phyloP scores from a whole-genome alignment of 108 stramenopile species.

The Cylindrotheca fusiformis region DNA sequence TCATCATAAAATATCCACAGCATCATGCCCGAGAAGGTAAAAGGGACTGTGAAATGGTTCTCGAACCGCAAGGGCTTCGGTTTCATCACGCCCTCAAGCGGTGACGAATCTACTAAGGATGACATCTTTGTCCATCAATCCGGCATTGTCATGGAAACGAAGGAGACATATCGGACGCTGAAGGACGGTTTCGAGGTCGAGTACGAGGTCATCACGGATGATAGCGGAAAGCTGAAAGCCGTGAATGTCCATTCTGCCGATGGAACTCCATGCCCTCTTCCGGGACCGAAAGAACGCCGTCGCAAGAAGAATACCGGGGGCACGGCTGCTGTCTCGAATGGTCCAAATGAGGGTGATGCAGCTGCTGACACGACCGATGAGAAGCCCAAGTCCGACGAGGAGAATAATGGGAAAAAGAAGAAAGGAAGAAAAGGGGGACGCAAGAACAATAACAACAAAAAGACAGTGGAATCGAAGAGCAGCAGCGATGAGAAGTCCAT shows the following conservation, averaged over 20 bases:
- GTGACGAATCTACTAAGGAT: conserved; percentile 43
- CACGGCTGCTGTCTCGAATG: background rate
- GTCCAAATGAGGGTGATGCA: background rate
- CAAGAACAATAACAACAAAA: conserved; percentile 32
- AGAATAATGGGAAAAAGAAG: conserved; percentile 6
- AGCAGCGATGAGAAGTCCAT: background rate
- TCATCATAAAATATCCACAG: no score
- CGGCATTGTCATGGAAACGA: conserved; percentile 51
- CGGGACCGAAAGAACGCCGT: conserved; percentile 3
- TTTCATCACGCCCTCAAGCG: conserved; percentile 67
- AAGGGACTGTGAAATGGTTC: conserved; percentile 85
- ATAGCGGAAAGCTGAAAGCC: conserved; percentile 72
- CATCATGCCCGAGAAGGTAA: conserved; percentile 42
- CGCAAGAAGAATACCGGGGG: background rate
- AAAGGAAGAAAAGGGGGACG: conserved; percentile 6
- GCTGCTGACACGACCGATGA: background rate
- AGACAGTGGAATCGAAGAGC: conserved; percentile 18
- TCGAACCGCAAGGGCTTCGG: conserved; percentile 78
- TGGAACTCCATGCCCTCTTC: conserved; percentile 50
- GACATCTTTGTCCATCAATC: conserved; percentile 84
- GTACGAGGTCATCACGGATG: conserved; percentile 72
- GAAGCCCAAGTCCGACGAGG: conserved; percentile 10
- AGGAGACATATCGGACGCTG: conserved; percentile 35
- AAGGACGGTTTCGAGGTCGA: conserved; percentile 62
- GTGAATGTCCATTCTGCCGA: conserved; percentile 64